Conservation (phyloP, 768 basidiomycete genomes). For the Lanmaoa rubissima region DNA sequence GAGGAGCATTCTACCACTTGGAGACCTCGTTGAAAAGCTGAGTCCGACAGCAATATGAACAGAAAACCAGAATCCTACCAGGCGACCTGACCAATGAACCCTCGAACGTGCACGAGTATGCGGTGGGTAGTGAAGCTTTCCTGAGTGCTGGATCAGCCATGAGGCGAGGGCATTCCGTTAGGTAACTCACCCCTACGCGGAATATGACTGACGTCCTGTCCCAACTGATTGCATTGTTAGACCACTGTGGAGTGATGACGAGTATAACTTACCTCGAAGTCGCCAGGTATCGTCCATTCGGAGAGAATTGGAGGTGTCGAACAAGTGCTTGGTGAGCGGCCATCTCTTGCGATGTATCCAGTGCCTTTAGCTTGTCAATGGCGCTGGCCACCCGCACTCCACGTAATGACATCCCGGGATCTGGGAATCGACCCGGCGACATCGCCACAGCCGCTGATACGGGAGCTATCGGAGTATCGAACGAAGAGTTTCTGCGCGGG, state of each 20-base stretch:
- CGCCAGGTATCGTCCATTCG: conserved; percentile 50
- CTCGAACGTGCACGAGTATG: conserved; percentile 48
- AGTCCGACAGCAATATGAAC: neutral
- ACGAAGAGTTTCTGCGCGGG: conserved; percentile 32
- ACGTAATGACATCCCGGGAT: conserved; percentile 36
- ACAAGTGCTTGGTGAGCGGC: conserved; percentile 50
- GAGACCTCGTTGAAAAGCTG: conserved; percentile 39
- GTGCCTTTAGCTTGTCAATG: conserved; percentile 40
- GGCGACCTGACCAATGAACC: conserved; percentile 55
- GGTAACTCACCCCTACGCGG: conserved; percentile 42
- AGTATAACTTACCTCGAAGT: conserved; percentile 44
- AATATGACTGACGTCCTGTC: conserved; percentile 52
- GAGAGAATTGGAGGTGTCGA: conserved; percentile 54
- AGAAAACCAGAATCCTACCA: conserved; percentile 34
- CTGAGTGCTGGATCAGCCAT: conserved; percentile 28
- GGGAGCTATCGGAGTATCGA: conserved; percentile 25
- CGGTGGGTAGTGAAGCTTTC: conserved; percentile 44
- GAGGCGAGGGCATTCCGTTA: conserved; percentile 5
- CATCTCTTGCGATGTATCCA: conserved; percentile 42
- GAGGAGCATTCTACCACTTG: conserved; percentile 43
- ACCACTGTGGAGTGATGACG: neutral
- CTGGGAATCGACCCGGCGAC: conserved; percentile 33
- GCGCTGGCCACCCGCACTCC: conserved; percentile 40
- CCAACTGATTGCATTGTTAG: conserved; percentile 37
- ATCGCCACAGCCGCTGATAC: conserved; percentile 22